Conservation (phyloP, 805 yeast genomes). For the Sugiyamaella chiloensis region DNA sequence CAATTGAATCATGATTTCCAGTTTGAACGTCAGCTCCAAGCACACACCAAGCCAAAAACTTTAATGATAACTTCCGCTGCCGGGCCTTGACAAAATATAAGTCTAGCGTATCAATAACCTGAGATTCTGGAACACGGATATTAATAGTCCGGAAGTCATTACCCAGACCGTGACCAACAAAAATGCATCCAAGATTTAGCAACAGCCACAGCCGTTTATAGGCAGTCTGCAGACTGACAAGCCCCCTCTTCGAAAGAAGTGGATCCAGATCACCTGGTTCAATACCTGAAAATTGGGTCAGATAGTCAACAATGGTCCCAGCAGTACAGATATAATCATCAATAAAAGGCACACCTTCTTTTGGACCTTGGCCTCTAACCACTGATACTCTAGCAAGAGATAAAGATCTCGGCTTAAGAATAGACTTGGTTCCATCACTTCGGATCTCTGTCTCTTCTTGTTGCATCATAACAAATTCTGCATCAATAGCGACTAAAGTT, state of each 20-base stretch:
- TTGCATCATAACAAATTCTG: constrained; percentile 84
- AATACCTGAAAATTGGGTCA: constrained; percentile 92
- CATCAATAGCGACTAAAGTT: constrained; percentile 85
- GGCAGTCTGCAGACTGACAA: constrained; percentile 78
- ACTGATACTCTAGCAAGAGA: constrained; percentile 90
- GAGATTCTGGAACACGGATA: constrained; percentile 77
- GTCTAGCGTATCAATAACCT: constrained; percentile 86
- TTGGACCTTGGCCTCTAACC: constrained; percentile 58
- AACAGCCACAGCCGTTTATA: constrained; percentile 89
- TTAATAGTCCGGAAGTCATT: constrained; percentile 94
- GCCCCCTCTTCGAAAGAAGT: constrained; percentile 53
- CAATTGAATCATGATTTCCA: constrained; percentile 95
- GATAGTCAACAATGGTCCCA: constrained; percentile 67
- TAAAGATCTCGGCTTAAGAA: constrained; percentile 70
- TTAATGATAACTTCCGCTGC: constrained; percentile 75
- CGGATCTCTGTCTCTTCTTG: constrained; percentile 78
- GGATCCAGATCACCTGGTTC: constrained; percentile 88
- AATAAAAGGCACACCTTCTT: constrained; percentile 74
- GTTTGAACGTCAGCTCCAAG: constrained; percentile 76
- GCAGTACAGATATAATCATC: constrained; percentile 87
- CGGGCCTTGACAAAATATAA: constrained; percentile 70
- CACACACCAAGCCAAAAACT: constrained; percentile 80
- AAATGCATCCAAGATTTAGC: constrained; percentile 81
- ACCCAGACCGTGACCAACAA: constrained; percentile 90
- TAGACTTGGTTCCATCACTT: constrained; percentile 62